Base-by-base conservation (phyloP, 495 filamentous ascomycete species). In the Xylaria cubensis region DNA sequence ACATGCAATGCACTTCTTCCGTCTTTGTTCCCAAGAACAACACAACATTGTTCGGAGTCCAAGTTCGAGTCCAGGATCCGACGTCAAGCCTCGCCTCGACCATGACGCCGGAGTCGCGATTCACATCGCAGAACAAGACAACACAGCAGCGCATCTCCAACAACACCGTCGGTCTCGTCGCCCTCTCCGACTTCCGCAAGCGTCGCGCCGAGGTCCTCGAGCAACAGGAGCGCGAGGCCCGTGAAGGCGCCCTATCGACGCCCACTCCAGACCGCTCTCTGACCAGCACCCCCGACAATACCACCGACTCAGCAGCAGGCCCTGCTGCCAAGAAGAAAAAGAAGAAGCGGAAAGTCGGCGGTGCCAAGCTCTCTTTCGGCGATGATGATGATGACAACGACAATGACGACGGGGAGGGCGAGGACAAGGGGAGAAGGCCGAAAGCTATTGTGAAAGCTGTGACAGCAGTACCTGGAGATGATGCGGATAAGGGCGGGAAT, bases 111-210 rank as follows among this genome's bases (percentile, higher is more conserved):
- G 63, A 80, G 13, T 86, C 86, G 24, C 90, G 92, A 74, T 98
- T 98, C 83, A 92, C 92, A 4, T 84, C 92, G 24, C 93, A 96
- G 73, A 90, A 87, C 66, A 87, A 91, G 67, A 95, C 94, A 0
- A 92, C 94, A 19, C 92, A 97, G 82, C 92, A 98, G 69, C 86
- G 95, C n/a, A 89, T 99, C 64, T 94, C 94, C 74, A 94, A 91
- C 50, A 92, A 94, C 79, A 99, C 96, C 1, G 94, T 97, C 66
- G 96, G 96, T 56, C 90, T 99, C 17, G 96, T 98, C 55, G 88
- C 93, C 68, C 90, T 98, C 51, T 92, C 91, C 74, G 96, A 98
- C 79, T 99, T 98, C 84, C 94, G 96, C 81, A 98, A 99, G 82
- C 91, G 96, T 50, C 94, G 96, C 80, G 95, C 94, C 74, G 94